Evolutionary conservation across 2,329 filamentous ascomycete genomes (phyloP), one percentile per base, ranked within the genome.

Genomic region (Xylaria sp.): DNA sequence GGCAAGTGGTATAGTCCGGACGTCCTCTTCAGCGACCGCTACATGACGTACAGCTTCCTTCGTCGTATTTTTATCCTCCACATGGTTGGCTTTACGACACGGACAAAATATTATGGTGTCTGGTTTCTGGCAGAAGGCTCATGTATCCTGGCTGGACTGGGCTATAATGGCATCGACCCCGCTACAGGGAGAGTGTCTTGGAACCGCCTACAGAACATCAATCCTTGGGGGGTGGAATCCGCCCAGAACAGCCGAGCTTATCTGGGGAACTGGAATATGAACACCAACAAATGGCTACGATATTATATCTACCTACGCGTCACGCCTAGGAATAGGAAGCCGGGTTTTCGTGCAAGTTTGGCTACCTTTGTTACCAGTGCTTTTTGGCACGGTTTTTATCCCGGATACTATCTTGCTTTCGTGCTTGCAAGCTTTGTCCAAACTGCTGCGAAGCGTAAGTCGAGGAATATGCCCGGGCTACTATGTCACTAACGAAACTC

Each of bases 331-430:
- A 96, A 96, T 63, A 96, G 94, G 85, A 99, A 98, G 81, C 96
- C 96, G 10, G 96, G 96, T 1, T 99, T 99, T 84, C 88, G 94
- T 68, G 96, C 96, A 60, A 98, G 92, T 76, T 84, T 99, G 84
- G 94, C 94, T 41, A 99, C 96, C 0, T 99, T 99, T 79, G 88
- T 90, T 7, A 98, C 96, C 23, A 97, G 94, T 77, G 95, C 96
- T 2, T 91, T 98, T 74, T 99, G 96, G 96, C 96, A 99, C 78
- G 96, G 96, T 37, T 99, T 99, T 82, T 97, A 97, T 74, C 95
- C 96, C 0, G 96, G 96, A 6, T 99, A 99, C 81, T 98, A 98
- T 80, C 82, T 99, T 69, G 88, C 92, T 5, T 99, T 99, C 77
- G 83, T 98, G 50, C 86, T 98, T 8, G 96, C 93, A 0, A 94